Evolutionary conservation across 805 yeast species (phyloP).

Genomic region (Candida gorgasii): DNA sequence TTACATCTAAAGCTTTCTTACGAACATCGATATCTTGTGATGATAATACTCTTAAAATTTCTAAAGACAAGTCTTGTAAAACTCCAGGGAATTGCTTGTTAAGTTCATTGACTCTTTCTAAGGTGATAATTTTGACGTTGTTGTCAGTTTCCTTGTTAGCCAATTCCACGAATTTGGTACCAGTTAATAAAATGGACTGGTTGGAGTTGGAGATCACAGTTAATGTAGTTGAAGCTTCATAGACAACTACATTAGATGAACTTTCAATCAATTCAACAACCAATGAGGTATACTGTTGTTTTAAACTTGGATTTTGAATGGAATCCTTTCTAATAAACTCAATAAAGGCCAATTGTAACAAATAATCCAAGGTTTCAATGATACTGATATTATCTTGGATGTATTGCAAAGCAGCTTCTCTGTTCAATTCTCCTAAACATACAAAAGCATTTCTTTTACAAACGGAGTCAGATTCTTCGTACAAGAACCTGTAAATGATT

Average conservation of each 20-base stretch:
- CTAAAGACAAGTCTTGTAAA: slow-evolving; percentile 80
- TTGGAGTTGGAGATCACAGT: slow-evolving; percentile 64
- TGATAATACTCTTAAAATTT: slow-evolving; percentile 80
- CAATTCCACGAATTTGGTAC: slow-evolving; percentile 80
- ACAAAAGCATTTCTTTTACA: slow-evolving; percentile 96
- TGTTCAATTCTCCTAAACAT: slow-evolving; percentile 76
- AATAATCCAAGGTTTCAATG: slow-evolving; percentile 71
- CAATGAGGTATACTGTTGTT: slow-evolving; percentile 68
- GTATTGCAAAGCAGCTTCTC: slow-evolving; percentile 81
- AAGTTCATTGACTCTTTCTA: slow-evolving; percentile 80
- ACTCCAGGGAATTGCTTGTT: slow-evolving; percentile 76
- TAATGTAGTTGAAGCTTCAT: slow-evolving; percentile 88
- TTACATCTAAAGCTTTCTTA: slow-evolving; percentile 78
- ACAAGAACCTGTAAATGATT: slow-evolving; percentile 68
- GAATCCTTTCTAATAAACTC: slow-evolving; percentile 91
- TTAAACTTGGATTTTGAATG: slow-evolving; percentile 58
- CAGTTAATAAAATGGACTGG: slow-evolving; percentile 72
- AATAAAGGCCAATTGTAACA: slow-evolving; percentile 84
- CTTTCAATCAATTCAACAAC: slow-evolving; percentile 73
- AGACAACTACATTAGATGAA: slow-evolving; percentile 65
- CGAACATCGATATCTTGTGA: slow-evolving; percentile 92
- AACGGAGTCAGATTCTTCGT: slow-evolving; percentile 85
- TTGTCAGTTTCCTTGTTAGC: slow-evolving; percentile 94
- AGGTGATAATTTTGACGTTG: slow-evolving; percentile 88
- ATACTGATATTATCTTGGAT: slow-evolving; percentile 67